A percentile compares a stretch with the other conserved stretches of the same genome.
Conservation (phyloP, 1,284 basidiomycete species). For the Melampsora americana region DNA sequence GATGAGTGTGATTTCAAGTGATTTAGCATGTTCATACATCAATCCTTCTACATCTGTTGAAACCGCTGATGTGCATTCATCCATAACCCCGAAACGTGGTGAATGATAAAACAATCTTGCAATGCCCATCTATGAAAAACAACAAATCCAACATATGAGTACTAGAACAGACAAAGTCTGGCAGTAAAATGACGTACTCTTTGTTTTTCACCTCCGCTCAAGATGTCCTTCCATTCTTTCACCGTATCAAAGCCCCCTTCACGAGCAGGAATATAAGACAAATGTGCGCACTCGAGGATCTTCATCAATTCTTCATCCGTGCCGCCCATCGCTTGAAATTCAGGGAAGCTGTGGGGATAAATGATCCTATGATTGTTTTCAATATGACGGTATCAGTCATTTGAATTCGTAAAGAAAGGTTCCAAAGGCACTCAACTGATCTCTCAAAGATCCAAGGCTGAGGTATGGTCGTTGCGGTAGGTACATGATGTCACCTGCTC, state of each 20-base stretch:
- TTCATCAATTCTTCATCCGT: conserved; percentile 69
- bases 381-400: conserved; percentile 51
- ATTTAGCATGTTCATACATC: conserved; percentile 92
- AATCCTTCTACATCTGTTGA: conserved; percentile 92
- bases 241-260: conserved; percentile 85
- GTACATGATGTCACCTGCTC: conserved; percentile 69
- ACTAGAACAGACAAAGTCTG: conserved; percentile 3
- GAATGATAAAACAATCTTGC: conserved; percentile 79
- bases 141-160: conserved; percentile 20
- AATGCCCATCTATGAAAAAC: conserved; percentile 68
- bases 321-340: conserved; percentile 65
- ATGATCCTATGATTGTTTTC: conserved; percentile 58
- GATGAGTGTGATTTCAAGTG: conserved; percentile 80
- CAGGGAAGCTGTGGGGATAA: conserved; percentile 78
- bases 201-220: conserved; percentile 91
- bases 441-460: conserved; percentile 76
- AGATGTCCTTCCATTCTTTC: conserved; percentile 93
- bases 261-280: conserved; percentile 77
- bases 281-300: conserved; percentile 74
- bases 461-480: conserved; percentile 91
- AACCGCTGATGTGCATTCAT: conserved; percentile 91
- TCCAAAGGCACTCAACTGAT: conserved; percentile 64
- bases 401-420: conserved; percentile 44
- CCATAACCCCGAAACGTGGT: conserved; percentile 64
- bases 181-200: conserved; percentile 59